A percentile compares a stretch with the other conserved stretches of the same genome.
These are phyloP conservation scores for Pilaira anomala DNA, from an alignment of 192 early-diverging fungal species.

Conservation along the genomic window DNA sequence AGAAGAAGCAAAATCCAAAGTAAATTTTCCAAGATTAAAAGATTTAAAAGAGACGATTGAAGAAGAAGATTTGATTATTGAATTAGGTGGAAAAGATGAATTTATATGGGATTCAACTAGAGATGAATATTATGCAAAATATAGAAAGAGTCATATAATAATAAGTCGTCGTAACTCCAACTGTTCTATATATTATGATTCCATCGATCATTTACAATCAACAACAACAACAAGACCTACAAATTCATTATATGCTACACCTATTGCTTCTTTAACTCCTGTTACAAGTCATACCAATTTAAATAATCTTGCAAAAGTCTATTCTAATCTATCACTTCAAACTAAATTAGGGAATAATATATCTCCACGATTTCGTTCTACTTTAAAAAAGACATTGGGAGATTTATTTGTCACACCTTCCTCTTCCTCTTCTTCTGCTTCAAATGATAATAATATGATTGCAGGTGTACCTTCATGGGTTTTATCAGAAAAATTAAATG, in stretches of 20 bases:
- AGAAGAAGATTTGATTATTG: conserved; percentile 28
- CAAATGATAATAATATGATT: background rate
- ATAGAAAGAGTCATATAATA: background rate
- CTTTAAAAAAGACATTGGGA: background rate
- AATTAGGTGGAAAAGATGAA: conserved; percentile 26
- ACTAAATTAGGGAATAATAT: conserved; percentile 1
- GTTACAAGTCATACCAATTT: conserved; percentile 11
- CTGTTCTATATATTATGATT: background rate
- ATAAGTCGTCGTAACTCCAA: background rate
- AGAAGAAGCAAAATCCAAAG: conserved; percentile 33
- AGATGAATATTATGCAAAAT: background rate
- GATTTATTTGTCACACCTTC: conserved; percentile 7
- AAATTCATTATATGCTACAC: background rate
- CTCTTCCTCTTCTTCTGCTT: too few relatives aligned
- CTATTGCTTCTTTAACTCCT: background rate
- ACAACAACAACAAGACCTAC: background rate
- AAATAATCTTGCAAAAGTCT: conserved; percentile 4
- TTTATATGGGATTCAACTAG: conserved; percentile 16
- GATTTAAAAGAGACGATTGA: conserved; percentile 30
- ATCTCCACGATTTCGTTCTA: conserved; percentile 2
- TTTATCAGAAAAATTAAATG: conserved; percentile 7
- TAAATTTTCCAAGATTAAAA: conserved; percentile 31
- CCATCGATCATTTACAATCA: background rate
- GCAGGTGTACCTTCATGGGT: background rate
- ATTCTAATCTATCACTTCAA: background rate